These are phyloP conservation scores for Apiotrichum domesticum DNA, from an alignment of 1,284 basidiomycete genomes.

Conservation along the genomic window DNA sequence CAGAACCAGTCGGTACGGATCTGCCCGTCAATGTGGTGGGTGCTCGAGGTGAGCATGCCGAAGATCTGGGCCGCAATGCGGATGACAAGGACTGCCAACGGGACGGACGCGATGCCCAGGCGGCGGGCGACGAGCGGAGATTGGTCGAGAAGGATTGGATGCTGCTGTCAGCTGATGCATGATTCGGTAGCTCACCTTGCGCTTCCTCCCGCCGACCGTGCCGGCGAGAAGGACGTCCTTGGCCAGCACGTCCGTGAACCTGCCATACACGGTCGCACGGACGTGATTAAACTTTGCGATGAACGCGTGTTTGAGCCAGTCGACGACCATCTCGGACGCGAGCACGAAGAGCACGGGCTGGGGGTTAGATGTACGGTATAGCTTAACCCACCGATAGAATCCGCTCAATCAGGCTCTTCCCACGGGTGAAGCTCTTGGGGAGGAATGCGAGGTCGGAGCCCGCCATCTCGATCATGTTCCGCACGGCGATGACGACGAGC, in stretches of 20 bases:
- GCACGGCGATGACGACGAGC: slow-evolving; percentile 83
- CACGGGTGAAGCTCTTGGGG: slow-evolving; percentile 77
- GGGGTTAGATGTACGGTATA: neutral
- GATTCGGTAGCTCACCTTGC: slow-evolving; percentile 53
- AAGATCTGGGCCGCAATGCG: slow-evolving; percentile 76
- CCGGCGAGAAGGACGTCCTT: slow-evolving; percentile 84
- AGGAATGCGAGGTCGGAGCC: slow-evolving; percentile 78
- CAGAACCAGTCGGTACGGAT: slow-evolving; percentile 41
- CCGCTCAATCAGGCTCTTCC: slow-evolving; percentile 63
- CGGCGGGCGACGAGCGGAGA: slow-evolving; percentile 89
- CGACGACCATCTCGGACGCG: slow-evolving; percentile 86
- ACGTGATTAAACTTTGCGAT: slow-evolving; percentile 97
- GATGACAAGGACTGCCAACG: slow-evolving; percentile 84
- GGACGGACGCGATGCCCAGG: slow-evolving; percentile 87
- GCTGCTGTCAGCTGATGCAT: slow-evolving; percentile 49
- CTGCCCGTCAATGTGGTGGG: slow-evolving; percentile 24
- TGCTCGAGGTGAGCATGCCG: slow-evolving; percentile 53
- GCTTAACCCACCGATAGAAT: slow-evolving; percentile 71
- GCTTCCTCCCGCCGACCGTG: slow-evolving; percentile 40
- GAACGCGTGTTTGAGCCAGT: slow-evolving; percentile 99
- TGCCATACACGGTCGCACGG: slow-evolving; percentile 86
- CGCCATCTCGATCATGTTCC: slow-evolving; percentile 91
- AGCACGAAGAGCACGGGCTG: slow-evolving; percentile 89
- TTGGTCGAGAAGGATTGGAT: slow-evolving; percentile 78
- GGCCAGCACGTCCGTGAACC: slow-evolving; percentile 93